Evolutionary conservation across 2,329 filamentous ascomycete species (phyloP).

Genomic region (Pseudopyrenochaeta lycopersici): DNA sequence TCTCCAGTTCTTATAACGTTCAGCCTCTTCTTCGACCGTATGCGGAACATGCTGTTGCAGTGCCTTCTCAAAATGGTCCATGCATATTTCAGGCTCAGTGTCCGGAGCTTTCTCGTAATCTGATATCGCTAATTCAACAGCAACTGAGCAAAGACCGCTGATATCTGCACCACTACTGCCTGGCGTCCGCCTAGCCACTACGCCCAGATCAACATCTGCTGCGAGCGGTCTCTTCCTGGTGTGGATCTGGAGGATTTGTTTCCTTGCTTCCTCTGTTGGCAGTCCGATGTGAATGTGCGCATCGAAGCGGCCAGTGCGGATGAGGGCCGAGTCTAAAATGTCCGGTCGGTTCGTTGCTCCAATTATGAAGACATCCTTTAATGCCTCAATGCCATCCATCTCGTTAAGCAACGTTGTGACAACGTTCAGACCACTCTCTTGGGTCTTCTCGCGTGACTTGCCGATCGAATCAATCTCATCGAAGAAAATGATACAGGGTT

Average conservation of each 20-base stretch:
- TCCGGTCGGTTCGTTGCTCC: conserved; percentile 93
- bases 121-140: conserved; percentile 47
- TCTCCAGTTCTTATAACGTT: conserved; percentile 53
- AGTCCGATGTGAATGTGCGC: conserved; percentile 85
- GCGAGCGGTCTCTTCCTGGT: conserved; percentile 68
- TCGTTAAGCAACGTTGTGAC: conserved; percentile 90
- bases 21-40: conserved; percentile 54
- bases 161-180: conserved; percentile 90
- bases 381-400: conserved; percentile 91
- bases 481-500: conserved; percentile 94
- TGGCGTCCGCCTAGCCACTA: conserved; percentile 71
- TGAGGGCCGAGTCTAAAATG: conserved; percentile 82
- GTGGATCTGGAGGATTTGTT: conserved; percentile 78
- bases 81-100: conserved; percentile 47
- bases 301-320: conserved; percentile 87
- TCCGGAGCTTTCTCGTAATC: conserved; percentile 38
- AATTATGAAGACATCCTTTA: conserved; percentile 84
- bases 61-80: conserved; percentile 59
- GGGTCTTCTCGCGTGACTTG: conserved; percentile 60
- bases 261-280: conserved; percentile 75
- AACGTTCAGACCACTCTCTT: conserved; percentile 75
- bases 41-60: conserved; percentile 51
- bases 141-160: conserved; percentile 61
- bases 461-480: conserved; percentile 94
- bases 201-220: conserved; percentile 70